Evolutionary conservation across 164 flowering plant genomes (phyloP), one percentile per base, ranked within the genome.

Genomic region (Chloranthus sessilifolius): DNA sequence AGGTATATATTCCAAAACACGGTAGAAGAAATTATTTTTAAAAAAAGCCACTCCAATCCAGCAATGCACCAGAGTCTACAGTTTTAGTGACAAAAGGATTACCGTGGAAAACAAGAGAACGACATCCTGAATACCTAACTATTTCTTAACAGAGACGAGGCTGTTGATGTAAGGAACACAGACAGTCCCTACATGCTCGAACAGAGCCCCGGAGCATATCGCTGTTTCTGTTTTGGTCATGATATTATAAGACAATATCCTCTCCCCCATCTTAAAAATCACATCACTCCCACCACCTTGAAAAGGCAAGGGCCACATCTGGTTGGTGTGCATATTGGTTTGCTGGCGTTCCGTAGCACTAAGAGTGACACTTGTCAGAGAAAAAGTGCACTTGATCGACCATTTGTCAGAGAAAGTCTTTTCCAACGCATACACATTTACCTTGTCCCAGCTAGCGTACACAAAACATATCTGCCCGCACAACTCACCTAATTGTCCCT

Each of bases 81-180:
- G n/a, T n/a, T n/a, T n/a, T n/a, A n/a, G n/a, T n/a, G n/a, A n/a
- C n/a, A n/a, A n/a, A n/a, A n/a, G n/a, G n/a, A n/a, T n/a, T n/a
- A n/a, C n/a, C n/a, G n/a, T n/a, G n/a, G n/a, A n/a, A n/a, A n/a
- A n/a, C n/a, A n/a, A n/a, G n/a, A n/a, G n/a, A n/a, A n/a, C n/a
- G n/a, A n/a, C n/a, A n/a, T n/a, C n/a, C n/a, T n/a, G n/a, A n/a
- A n/a, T n/a, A n/a, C n/a, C n/a, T n/a, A n/a, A n/a, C n/a, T n/a
- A n/a, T n/a, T n/a, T n/a, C n/a, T n/a, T n/a, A n/a, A 64, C 16
- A 42, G 47, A 66, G 7, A 74, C 74, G 17, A 78, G 73, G 60
- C 71, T 70, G 54, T 78, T 78, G 29, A 78, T 78, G 56, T 75
- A 75, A 0, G 69, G 58, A 22, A 73, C 16, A 3, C 29, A 41